Base-by-base conservation (phyloP, 148 eudicot species). In the Chenopodium berlandieri region DNA sequence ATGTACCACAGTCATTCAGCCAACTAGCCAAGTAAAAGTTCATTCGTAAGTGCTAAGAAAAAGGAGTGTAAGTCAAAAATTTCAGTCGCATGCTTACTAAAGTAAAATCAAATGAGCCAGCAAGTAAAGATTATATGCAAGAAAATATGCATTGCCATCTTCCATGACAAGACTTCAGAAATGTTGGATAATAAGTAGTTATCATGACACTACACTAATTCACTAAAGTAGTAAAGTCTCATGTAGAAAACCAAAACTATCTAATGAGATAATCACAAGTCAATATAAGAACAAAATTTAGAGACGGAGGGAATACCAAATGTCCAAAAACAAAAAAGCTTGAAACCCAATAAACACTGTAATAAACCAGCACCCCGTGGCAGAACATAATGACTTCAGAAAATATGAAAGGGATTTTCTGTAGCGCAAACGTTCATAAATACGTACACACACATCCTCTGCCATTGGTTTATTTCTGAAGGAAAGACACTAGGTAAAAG, bases 81-180 rank as follows among this genome's bases (percentile, higher is more conserved):
- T 73, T 46, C 50, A 11, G 54, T 34, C 63, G 22, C 13, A 63
- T 10, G 30, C 52, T 16, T 34, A n/a, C 64, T 48, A 46, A 44
- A 63, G 40, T 31, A 30, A 20, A n/a, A 70, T 30, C 46, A 64
- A 50, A 37, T 27, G 14, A 73, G 31, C 34, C 82, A 76, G 84
- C 32, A 81, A 34, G 27, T 2, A 50, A 11, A 9, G 40, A 30
- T 13, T 67, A 30, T 81, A 56, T 9, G 27, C 52, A 32, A 68
- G 31, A 48, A 12, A 56, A 81, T 1, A 17, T 14, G 62, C 62
- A 11, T 66, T 56, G 71, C 37, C 58, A 37, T 7, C 25, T 7
- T 31, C 9, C 65, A 76, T 20, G 23, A 37, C 23, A 76, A 19
- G 66, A 60, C 17, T 76, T 19, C 46, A 76, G 68, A 60, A 22